Conservation (phyloP, 352 stramenopile genomes). For the Phytopythium sindhum region DNA sequence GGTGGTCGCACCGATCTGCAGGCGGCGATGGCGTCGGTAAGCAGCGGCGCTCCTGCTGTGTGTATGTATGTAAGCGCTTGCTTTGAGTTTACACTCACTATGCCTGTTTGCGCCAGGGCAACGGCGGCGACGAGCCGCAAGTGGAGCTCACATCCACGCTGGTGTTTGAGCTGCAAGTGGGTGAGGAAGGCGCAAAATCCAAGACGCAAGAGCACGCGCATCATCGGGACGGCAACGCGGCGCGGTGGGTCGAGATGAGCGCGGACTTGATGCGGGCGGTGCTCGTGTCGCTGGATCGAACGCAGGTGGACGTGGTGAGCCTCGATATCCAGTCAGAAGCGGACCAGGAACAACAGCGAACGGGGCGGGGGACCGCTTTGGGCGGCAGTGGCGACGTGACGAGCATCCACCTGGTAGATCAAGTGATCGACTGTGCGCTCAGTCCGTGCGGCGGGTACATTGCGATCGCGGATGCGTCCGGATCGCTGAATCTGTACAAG, state of each 20-base stretch:
- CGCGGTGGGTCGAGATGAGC: not conserved
- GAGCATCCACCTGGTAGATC: not conserved
- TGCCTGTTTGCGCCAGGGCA: not conserved
- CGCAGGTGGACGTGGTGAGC: not conserved
- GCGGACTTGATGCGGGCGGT: not conserved
- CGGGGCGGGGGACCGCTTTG: not conserved
- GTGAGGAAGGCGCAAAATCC: not conserved
- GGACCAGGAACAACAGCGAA: not conserved
- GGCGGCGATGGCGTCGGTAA: not conserved
- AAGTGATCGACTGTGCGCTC: not conserved
- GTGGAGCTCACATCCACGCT: not conserved
- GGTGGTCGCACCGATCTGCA: not conserved
- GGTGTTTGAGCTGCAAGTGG: not conserved
- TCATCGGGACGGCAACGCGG: too few species aligned
- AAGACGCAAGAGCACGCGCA: not conserved
- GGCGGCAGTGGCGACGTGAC: not conserved
- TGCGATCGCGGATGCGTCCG: not conserved
- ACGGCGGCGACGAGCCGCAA: not conserved
- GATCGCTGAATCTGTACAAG: not conserved
- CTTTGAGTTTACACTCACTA: not conserved
- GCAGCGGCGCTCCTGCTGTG: not conserved
- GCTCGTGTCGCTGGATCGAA: not conserved
- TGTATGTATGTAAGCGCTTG: not conserved
- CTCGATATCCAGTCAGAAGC: not conserved
- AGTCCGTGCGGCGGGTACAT: not conserved